Conservation (phyloP, 352 stramenopile genomes). For the Achlya hypogyna region DNA sequence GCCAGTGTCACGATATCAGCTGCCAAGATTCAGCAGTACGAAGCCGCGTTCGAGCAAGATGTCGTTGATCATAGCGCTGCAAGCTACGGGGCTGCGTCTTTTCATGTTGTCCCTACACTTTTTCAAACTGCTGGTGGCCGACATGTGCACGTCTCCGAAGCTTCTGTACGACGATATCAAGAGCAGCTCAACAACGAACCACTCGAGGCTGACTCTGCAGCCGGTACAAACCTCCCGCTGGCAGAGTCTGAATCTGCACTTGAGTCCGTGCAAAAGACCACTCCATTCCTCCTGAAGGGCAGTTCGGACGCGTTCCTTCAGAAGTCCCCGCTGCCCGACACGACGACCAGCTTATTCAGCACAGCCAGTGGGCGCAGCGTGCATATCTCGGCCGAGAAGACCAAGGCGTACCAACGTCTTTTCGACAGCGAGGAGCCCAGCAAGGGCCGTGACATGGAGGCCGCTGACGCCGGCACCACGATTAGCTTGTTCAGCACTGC, state of each 20-base stretch:
- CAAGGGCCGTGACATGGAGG: neutral
- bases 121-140: conserved; percentile 8
- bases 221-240: neutral
- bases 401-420: neutral
- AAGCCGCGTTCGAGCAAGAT: neutral
- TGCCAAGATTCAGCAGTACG: neutral
- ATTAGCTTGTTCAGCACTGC: conserved; percentile 1
- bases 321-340: too few species aligned
- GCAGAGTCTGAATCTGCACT: too few species aligned
- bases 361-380: conserved; percentile 1
- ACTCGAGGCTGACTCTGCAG: neutral
- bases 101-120: neutral
- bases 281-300: too few species aligned
- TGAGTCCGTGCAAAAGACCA: too few species aligned
- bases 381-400: conserved; percentile 2
- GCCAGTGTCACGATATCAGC: neutral
- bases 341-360: neutral
- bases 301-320: too few species aligned
- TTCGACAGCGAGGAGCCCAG: neutral
- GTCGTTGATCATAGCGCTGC: neutral
- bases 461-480: neutral
- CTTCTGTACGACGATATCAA: neutral
- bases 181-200: neutral
- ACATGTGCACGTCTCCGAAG: neutral
- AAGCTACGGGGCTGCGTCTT: neutral